Conservation (phyloP, 495 filamentous ascomycete species). For the Jackrogersella multiformis region DNA sequence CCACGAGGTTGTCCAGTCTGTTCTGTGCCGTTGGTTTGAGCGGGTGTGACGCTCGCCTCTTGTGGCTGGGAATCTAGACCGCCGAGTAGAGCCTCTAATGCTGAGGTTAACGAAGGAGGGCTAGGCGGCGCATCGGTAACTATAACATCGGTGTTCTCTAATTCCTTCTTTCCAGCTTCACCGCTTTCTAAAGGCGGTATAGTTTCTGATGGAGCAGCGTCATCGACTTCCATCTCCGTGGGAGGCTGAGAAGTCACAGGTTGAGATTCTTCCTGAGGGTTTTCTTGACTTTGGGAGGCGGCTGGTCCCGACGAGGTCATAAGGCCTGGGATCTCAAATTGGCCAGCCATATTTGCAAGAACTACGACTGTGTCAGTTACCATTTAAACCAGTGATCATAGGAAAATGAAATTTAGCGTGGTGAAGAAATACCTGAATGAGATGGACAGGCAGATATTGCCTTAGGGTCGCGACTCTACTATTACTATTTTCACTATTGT, state of each 20-base stretch:
- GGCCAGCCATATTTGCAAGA: slow-evolving; percentile 54
- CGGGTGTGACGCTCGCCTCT: slow-evolving; percentile 1
- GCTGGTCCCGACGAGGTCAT: slow-evolving; percentile 11
- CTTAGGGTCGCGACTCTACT: not conserved
- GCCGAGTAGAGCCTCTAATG: slow-evolving; percentile 57
- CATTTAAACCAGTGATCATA: not conserved
- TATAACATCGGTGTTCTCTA: slow-evolving; percentile 6
- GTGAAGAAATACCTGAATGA: not conserved
- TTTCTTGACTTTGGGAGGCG: slow-evolving; percentile 1
- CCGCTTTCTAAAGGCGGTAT: not conserved
- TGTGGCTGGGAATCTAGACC: slow-evolving; percentile 44
- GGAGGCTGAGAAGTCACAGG: slow-evolving; percentile 20
- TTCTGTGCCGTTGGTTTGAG: slow-evolving; percentile 16
- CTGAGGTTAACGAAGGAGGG: slow-evolving; percentile 52
- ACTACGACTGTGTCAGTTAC: not conserved
- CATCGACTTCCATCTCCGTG: slow-evolving; percentile 29
- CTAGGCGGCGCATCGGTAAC: slow-evolving; percentile 38
- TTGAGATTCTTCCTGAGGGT: slow-evolving; percentile 12
- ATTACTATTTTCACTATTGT: not conserved
- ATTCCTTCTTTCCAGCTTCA: slow-evolving; percentile 1
- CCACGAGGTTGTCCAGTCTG: slow-evolving; percentile 27
- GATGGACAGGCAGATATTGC: not conserved
- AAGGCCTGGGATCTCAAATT: slow-evolving; percentile 54
- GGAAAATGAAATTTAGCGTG: not conserved
- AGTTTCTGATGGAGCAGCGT: not conserved